A percentile compares a stretch with the other conserved stretches of the same genome.
These are phyloP conservation scores for Gymnopus androsaceus DNA, from an alignment of 1,284 basidiomycete species.

Conservation along the genomic window DNA sequence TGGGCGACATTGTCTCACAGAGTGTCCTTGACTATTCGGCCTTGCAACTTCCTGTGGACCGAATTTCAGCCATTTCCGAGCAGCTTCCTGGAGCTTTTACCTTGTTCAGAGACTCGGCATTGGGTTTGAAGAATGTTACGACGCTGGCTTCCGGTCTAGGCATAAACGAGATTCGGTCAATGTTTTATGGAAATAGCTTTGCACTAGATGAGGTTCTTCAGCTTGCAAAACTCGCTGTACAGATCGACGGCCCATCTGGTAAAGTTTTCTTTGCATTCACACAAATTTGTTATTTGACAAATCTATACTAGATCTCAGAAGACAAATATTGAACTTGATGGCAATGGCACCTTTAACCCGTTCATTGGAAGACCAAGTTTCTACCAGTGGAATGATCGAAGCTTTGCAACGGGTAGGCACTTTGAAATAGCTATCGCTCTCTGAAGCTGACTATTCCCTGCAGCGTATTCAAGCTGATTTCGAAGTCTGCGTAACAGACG, in stretches of 20 bases:
- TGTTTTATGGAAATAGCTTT: constrained; percentile 32
- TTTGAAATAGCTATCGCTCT: background rate
- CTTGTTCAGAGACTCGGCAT: constrained; percentile 30
- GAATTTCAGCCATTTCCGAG: constrained; percentile 43
- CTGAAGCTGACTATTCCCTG: background rate
- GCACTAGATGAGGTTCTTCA: background rate
- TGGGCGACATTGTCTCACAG: constrained; percentile 32
- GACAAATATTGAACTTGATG: constrained; percentile 43
- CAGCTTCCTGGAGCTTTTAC: constrained; percentile 35
- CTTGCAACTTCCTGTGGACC: constrained; percentile 40
- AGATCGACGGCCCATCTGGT: background rate
- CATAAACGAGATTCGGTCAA: constrained; percentile 57
- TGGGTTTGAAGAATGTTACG: constrained; percentile 40
- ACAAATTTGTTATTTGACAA: constrained; percentile 15
- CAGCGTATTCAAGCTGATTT: background rate
- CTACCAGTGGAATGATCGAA: constrained; percentile 14
- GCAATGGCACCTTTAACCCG: constrained; percentile 37
- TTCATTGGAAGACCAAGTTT: constrained; percentile 17
- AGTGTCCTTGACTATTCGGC: constrained; percentile 50
- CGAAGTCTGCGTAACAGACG: background rate
- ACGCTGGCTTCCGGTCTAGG: constrained; percentile 58
- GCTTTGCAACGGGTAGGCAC: constrained; percentile 10
- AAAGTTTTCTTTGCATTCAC: background rate
- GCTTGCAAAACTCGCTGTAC: constrained; percentile 8
- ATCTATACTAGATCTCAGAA: constrained; percentile 34